Percentiles rank a stretch among this genome's conserved stretches.
phyloP scores from a whole-genome alignment of 352 stramenopile genomes.

The Pythium insidiosum region DNA sequence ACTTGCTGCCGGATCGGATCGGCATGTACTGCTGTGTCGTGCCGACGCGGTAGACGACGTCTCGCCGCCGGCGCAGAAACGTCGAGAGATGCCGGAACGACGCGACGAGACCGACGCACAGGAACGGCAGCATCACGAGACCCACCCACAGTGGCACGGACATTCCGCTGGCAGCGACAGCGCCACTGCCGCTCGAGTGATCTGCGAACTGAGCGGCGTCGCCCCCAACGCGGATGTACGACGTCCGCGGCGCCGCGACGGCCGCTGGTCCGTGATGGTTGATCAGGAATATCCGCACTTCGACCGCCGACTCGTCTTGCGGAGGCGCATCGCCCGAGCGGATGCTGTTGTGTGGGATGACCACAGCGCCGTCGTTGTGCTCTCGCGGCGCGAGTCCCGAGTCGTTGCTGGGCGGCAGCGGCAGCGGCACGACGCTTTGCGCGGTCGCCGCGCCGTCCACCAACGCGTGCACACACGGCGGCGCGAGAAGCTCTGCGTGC shows the following conservation, averaged over 20 bases:
- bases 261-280: conserved; percentile 7
- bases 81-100: conserved; percentile 24
- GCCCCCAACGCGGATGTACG: conserved; percentile 12
- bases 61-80: conserved; percentile 46
- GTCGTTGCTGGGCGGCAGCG: too few species aligned
- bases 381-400: too few species aligned
- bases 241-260: neutral
- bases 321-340: conserved; percentile 3
- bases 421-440: conserved; percentile 7
- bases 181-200: conserved; percentile 2
- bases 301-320: conserved; percentile 6
- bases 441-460: conserved; percentile 15
- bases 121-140: conserved; percentile 53
- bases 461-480: conserved; percentile 36
- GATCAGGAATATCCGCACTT: conserved; percentile 17
- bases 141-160: conserved; percentile 30
- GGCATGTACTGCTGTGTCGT: conserved; percentile 66
- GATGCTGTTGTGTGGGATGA: conserved; percentile 1
- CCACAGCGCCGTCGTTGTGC: conserved; percentile 1
- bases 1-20: conserved; percentile 23
- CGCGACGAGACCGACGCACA: conserved; percentile 51
- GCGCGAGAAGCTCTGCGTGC: conserved; percentile 44
- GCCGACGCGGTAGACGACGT: conserved; percentile 48
- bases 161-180: conserved; percentile 11
- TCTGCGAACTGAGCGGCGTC: conserved; percentile 10